Conservation (phyloP, 148 eudicot genomes). For the Vaccinium vitisidaea region DNA sequence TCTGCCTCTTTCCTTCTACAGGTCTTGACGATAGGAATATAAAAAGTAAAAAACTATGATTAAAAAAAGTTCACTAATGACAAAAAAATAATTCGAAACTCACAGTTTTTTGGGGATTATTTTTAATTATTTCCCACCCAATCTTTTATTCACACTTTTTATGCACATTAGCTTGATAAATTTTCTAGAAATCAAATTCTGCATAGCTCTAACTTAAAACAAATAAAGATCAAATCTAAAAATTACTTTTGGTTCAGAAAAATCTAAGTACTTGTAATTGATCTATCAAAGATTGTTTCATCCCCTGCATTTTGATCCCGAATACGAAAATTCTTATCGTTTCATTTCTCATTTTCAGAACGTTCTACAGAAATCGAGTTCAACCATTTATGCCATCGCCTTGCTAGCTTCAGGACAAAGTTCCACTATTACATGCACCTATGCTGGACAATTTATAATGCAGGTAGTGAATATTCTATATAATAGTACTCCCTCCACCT, state of each 20-base stretch:
- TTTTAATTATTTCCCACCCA: background rate
- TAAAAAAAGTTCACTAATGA: too few relatives aligned
- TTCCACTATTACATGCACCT: conserved; percentile 83
- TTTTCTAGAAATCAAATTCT: background rate
- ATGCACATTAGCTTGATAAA: background rate
- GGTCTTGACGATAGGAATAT: conserved; percentile 17
- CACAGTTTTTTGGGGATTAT: too few relatives aligned
- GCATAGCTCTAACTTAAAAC: background rate
- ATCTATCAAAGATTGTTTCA: background rate
- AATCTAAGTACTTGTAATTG: background rate
- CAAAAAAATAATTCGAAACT: too few relatives aligned
- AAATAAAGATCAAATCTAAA: background rate
- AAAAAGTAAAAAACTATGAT: too few relatives aligned
- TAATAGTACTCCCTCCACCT: background rate
- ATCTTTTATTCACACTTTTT: background rate
- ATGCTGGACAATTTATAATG: conserved; percentile 91
- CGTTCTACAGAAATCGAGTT: conserved; percentile 64
- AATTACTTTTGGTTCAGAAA: background rate
- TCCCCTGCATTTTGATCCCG: background rate
- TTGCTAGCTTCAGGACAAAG: conserved; percentile 88
- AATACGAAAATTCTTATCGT: too few relatives aligned
- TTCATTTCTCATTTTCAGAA: conserved; percentile 32
- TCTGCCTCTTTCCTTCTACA: conserved; percentile 71
- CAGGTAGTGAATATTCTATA: conserved; percentile 37
- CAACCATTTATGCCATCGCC: conserved; percentile 69